These are phyloP conservation scores for Hygrophorus pudorinus DNA, from an alignment of 768 basidiomycete genomes.

Conservation along the genomic window DNA sequence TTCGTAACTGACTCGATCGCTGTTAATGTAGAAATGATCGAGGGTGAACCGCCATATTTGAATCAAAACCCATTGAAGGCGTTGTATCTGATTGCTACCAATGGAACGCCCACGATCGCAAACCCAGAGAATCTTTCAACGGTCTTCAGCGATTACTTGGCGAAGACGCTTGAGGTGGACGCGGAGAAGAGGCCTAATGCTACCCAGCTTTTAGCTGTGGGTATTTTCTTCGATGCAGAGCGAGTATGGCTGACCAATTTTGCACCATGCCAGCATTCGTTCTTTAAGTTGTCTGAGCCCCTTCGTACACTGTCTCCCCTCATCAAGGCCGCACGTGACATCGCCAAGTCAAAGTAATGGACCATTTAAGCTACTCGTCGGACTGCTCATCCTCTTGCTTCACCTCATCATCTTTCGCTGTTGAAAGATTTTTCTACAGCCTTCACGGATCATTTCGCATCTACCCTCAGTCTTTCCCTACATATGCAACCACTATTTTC, in stretches of 20 bases:
- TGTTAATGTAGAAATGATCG: constrained; percentile 76
- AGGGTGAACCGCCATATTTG: constrained; percentile 93
- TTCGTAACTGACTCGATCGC: constrained; percentile 1
- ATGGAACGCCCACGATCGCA: constrained; percentile 92
- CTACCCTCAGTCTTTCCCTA: background rate
- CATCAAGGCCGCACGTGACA: constrained; percentile 88
- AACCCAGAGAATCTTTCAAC: constrained; percentile 70
- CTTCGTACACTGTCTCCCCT: constrained; percentile 77
- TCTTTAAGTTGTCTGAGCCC: constrained; percentile 84
- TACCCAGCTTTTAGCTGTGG: constrained; percentile 65
- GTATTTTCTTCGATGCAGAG: constrained; percentile 11
- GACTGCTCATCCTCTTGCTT: background rate
- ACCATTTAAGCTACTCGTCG: background rate
- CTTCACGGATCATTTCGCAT: constrained; percentile 5
- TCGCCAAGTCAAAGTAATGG: constrained; percentile 51
- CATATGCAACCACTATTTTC: constrained; percentile 3
- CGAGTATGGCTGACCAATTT: background rate
- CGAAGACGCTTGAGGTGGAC: constrained; percentile 86
- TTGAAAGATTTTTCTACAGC: constrained; percentile 4
- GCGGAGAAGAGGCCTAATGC: constrained; percentile 90
- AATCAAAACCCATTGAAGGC: constrained; percentile 97
- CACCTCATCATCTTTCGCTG: background rate
- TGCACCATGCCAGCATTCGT: constrained; percentile 50
- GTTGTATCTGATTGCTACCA: constrained; percentile 94
- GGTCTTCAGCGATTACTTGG: constrained; percentile 84